These are phyloP conservation scores for Funneliformis geosporum DNA, from an alignment of 192 early-diverging fungal species.

Conservation along the genomic window DNA sequence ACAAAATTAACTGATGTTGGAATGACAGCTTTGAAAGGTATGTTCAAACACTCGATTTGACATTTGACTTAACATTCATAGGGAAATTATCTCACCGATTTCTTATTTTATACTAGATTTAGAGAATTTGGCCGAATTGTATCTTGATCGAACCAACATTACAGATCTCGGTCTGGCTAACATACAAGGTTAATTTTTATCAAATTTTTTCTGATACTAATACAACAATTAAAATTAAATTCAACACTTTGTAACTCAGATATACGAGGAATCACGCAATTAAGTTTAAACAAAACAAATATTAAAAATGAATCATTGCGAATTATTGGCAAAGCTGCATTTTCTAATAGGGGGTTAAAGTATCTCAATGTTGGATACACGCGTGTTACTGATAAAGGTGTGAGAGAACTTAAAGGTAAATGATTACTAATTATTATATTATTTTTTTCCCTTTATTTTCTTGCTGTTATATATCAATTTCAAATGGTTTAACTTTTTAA, in stretches of 20 bases:
- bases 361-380: constrained; percentile 6
- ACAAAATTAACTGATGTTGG: background rate
- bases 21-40: constrained; percentile 1
- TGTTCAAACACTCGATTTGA: background rate
- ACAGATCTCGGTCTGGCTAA: background rate
- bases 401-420: background rate
- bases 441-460: background rate
- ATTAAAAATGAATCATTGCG: background rate
- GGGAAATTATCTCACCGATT: background rate
- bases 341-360: background rate
- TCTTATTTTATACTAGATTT: background rate
- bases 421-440: background rate
- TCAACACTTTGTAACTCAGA: background rate
- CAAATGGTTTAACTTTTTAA: background rate
- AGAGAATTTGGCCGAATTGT: background rate
- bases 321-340: background rate
- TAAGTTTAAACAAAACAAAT: background rate
- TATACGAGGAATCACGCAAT: background rate
- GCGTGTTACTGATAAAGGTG: background rate
- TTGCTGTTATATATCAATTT: background rate
- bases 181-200: background rate
- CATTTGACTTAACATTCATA: background rate
- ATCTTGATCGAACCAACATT: background rate
- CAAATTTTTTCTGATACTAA: background rate
- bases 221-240: background rate